Evolutionary conservation across 495 filamentous ascomycete genomes (phyloP).

Genomic region (Penicillium flavigenum): DNA sequence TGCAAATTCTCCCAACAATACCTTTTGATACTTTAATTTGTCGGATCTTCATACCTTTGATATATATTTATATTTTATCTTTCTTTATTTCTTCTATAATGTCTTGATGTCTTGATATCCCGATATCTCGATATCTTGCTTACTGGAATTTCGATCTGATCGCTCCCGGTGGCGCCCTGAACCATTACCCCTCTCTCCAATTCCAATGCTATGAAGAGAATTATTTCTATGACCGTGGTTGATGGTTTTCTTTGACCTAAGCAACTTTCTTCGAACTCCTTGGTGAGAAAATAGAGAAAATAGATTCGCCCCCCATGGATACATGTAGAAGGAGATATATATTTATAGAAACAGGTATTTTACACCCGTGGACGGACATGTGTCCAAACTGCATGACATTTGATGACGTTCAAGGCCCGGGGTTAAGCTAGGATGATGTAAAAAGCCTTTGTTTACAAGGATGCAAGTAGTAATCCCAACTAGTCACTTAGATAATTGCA

Average conservation of each 20-base stretch:
- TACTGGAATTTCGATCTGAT: background rate
- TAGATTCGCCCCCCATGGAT: background rate
- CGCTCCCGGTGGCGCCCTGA: constrained; percentile 2
- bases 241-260: background rate
- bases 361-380: background rate
- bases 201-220: background rate
- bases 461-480: background rate
- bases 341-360: constrained; percentile 8
- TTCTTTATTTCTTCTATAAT: background rate
- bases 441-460: background rate
- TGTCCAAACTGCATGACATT: background rate
- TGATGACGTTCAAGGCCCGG: background rate
- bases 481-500: background rate
- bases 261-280: background rate
- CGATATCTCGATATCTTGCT: background rate
- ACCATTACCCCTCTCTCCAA: constrained; percentile 9
- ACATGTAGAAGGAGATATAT: background rate
- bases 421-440: background rate
- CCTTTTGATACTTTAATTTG: background rate
- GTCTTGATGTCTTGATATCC: background rate
- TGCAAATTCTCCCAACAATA: constrained; percentile 38
- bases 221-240: background rate
- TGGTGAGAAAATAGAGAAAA: background rate
- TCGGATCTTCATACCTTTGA: background rate
- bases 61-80: background rate